Base-by-base conservation (phyloP, 1,284 basidiomycete genomes). In the Cutaneotrichosporon dermatis region DNA sequence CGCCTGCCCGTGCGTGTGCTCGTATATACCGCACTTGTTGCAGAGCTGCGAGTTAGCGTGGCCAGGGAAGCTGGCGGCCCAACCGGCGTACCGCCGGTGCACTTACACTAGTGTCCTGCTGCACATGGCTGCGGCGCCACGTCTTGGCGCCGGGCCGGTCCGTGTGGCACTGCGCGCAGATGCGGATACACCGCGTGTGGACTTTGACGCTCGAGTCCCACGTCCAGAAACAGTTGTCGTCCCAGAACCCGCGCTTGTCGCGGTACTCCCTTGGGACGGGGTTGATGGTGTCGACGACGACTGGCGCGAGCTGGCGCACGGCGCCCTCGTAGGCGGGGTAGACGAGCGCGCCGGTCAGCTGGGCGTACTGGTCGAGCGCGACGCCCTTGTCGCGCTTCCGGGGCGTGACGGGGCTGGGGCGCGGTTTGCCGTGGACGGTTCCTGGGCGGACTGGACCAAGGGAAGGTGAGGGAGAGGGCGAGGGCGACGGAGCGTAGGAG, bases 11-110 rank as follows among this genome's bases (percentile, higher is more conserved):
- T 61, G 57, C 36, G 60, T 61, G 46, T 54, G 51, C 40, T 58
- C 56, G 53, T 55, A 58, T 25, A 61, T 61, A 9, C 60, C 60
- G 43, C 60, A 61, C 48, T 58, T 61, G 53, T 61, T 61, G 57
- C 60, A 61, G 48, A 61, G 52, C 60, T 61, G 51, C 2, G 16
- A 25, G 25, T 25, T 25, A 25, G 25, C 25, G 25, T 25, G 25
- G 25, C 25, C 25, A 25, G 25, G 25, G 25, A 25, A 25, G 25
- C 25, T 25, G 25, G 25, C 25, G 25, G 25, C 25, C 25, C 25
- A 25, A 25, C 25, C 25, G 25, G 25, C 25, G 25, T 25, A 25
- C 25, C 25, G 25, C 25, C 11, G 13, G 10, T 11, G 35, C 13
- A 55, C 56, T 58, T 40, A 58, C 56, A n/a, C 54, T 55, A 16